phyloP scores from a whole-genome alignment of 805 yeast species.

The Candida parachauliodes region DNA sequence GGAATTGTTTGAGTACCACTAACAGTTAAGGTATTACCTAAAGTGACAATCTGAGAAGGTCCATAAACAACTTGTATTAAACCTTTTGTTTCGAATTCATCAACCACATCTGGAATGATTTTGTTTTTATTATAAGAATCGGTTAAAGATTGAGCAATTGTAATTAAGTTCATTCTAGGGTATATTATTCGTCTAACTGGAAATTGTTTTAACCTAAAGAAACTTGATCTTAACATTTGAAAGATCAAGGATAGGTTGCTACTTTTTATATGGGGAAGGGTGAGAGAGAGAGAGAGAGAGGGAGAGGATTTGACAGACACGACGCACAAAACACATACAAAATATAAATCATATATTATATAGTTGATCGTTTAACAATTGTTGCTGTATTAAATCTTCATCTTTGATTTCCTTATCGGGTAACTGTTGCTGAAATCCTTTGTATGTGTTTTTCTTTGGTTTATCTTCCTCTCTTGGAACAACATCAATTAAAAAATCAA shows the following conservation, averaged over 20 bases:
- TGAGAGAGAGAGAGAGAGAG: background rate
- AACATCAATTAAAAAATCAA: constrained; percentile 92
- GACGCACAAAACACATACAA: constrained; percentile 5
- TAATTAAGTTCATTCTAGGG: constrained; percentile 38
- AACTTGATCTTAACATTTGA: background rate
- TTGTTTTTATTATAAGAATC: constrained; percentile 48
- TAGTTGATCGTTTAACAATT: constrained; percentile 13
- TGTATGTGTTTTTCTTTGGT: constrained; percentile 38
- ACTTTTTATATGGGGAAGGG: background rate
- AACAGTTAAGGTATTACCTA: constrained; percentile 71
- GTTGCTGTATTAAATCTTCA: constrained; percentile 11
- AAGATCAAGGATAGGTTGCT: background rate
- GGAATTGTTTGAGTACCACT: constrained; percentile 70
- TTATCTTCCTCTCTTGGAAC: constrained; percentile 87
- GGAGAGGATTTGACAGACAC: background rate
- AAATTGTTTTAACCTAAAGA: background rate
- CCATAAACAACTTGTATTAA: constrained; percentile 60
- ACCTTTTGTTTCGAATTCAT: constrained; percentile 47
- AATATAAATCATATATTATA: constrained; percentile 5
- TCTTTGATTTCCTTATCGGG: constrained; percentile 8
- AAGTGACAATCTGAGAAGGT: constrained; percentile 58
- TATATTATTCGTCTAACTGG: background rate
- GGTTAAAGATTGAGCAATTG: constrained; percentile 53
- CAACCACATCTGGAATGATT: constrained; percentile 51
- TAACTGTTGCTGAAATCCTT: constrained; percentile 2